Percentiles rank a stretch among this genome's conserved stretches.
These are phyloP conservation scores for Debaryomyces robertsiae DNA, from an alignment of 1,139 yeast species.

Conservation along the genomic window DNA sequence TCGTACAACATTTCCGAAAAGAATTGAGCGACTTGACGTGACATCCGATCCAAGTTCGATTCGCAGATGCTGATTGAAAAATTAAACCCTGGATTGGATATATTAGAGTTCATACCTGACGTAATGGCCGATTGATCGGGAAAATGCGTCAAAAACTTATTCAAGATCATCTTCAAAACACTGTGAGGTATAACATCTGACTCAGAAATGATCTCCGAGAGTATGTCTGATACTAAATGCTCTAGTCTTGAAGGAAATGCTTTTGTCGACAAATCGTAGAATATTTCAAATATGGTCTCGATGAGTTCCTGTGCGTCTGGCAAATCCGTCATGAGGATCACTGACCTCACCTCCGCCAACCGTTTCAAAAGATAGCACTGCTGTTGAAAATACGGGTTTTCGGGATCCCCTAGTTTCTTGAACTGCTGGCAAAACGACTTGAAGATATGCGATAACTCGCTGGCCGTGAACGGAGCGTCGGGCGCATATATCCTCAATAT, in stretches of 20 bases:
- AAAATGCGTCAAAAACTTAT: conserved; percentile 41
- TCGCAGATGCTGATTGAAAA: conserved; percentile 72
- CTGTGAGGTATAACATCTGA: conserved; percentile 65
- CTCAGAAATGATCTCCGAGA: conserved; percentile 79
- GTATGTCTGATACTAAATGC: conserved; percentile 64
- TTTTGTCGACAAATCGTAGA: conserved; percentile 54
- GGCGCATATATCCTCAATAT: conserved; percentile 82
- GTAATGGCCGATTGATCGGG: conserved; percentile 19
- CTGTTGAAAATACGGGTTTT: conserved; percentile 67
- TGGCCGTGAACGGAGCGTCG: conserved; percentile 81
- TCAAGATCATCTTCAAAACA: conserved; percentile 63
- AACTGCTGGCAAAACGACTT: conserved; percentile 65
- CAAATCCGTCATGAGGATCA: conserved; percentile 75
- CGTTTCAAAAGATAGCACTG: conserved; percentile 68
- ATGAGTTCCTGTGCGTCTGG: conserved; percentile 62
- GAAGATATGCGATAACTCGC: conserved; percentile 64
- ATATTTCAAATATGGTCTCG: conserved; percentile 57
- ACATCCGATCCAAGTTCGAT: conserved; percentile 70
- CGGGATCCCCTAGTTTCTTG: conserved; percentile 55
- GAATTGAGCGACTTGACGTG: conserved; percentile 76
- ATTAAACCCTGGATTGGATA: conserved; percentile 60
- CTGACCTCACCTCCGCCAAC: conserved; percentile 77
- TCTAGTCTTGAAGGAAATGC: conserved; percentile 51
- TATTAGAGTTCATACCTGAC: conserved; percentile 22
- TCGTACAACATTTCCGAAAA: conserved; percentile 76